These are phyloP conservation scores for Fomitopsis schrenkii DNA, from an alignment of 1,284 basidiomycete genomes.

Conservation along the genomic window DNA sequence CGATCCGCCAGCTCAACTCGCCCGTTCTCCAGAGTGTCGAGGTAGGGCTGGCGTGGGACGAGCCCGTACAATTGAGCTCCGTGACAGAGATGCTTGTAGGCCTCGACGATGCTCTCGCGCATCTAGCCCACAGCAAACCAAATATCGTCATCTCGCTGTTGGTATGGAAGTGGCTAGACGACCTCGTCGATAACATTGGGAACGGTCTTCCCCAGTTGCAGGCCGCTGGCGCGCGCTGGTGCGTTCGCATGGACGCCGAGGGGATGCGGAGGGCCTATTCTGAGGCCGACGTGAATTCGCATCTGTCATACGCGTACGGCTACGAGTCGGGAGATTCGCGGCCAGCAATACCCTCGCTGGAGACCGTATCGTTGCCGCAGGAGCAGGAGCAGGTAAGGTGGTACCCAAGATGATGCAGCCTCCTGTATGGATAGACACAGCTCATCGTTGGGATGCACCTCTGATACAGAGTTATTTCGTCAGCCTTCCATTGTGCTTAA, in stretches of 20 bases:
- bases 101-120: neutral
- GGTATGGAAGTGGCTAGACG: neutral
- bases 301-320: too few relatives aligned
- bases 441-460: neutral
- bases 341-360: constrained; percentile 12
- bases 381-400: neutral
- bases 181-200: neutral
- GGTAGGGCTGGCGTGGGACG: neutral
- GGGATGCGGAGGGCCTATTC: neutral
- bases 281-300: neutral
- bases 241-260: neutral
- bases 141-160: neutral
- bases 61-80: neutral
- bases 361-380: neutral
- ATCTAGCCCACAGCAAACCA: neutral
- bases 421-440: neutral
- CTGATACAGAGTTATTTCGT: too few relatives aligned
- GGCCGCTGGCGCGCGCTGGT: neutral
- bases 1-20: neutral
- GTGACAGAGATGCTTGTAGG: neutral
- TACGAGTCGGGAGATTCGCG: too few relatives aligned
- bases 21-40: neutral
- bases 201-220: neutral
- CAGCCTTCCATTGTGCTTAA: too few relatives aligned
- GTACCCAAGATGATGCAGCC: neutral